Base-by-base conservation (phyloP, 495 filamentous ascomycete species). In the Acidiella bohemica region DNA sequence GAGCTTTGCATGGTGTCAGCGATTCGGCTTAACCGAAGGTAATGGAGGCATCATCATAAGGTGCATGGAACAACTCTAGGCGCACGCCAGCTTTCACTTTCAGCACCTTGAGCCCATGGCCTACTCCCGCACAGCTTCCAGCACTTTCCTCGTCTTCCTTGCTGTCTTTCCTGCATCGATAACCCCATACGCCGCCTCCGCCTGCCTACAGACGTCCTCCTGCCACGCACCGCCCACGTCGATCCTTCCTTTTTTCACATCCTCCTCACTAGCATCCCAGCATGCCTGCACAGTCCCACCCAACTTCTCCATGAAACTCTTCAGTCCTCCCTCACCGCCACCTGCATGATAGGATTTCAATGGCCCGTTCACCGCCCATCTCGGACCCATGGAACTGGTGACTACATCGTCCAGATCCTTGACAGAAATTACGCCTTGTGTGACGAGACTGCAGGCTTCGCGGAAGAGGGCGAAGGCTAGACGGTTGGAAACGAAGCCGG, bases 311-410 rank as follows among this genome's bases (percentile, higher is more conserved):
- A 75, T 60, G 47, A 76, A 74, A 3, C 59, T 65, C n/a, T 57
- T 51, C 51, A 76, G 59, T 2, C 70, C 72, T 7, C 63, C 66
- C 28, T 62, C 62, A 11, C 73, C 72, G 28, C 73, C 73, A 13
- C 72, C 73, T 29, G 71, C 67, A 57, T 71, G 68, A 53, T 76
- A 76, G 36, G 70, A 72, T 49, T 68, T 71, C 53, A 78, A 76
- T 6, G 71, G 65, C 7, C 72, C 71, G 42, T 67, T 66, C 10
- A 71, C 63, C 7, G 67, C 64, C 73, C 73, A 76, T 36, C 72
- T 45, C 0, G 71, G 66, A 7, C 73, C 73, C 51, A 72, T 58
- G 37, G 65, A 68, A 16, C 61, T 57, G 54, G 59, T 60, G 34
- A 67, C 63, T 8, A 71, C 58, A 14, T 28, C 39, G 49, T 62